These are phyloP conservation scores for Colletotrichum ledebouriae DNA, from an alignment of 2,329 filamentous ascomycete species.

Conservation along the genomic window DNA sequence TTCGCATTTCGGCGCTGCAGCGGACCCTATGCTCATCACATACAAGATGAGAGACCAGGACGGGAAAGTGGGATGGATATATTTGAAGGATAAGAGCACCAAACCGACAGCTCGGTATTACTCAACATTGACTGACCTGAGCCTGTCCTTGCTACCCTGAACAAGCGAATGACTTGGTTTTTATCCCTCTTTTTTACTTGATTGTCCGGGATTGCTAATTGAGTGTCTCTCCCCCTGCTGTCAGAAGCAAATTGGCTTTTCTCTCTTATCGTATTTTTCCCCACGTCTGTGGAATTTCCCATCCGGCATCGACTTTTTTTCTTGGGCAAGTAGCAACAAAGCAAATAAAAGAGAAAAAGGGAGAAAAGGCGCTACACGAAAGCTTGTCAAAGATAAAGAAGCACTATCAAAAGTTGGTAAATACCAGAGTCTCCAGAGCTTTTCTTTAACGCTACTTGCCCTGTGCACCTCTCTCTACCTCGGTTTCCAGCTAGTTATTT, in stretches of 20 bases:
- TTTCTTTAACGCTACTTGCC: slow-evolving; percentile 1
- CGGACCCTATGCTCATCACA: slow-evolving; percentile 28
- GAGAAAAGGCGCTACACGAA: not conserved
- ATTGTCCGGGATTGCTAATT: slow-evolving; percentile 23
- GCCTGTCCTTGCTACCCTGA: slow-evolving; percentile 20
- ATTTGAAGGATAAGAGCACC: slow-evolving; percentile 4
- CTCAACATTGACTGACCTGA: slow-evolving; percentile 9
- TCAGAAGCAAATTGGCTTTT: slow-evolving; percentile 27
- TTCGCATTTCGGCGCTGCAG: slow-evolving; percentile 2
- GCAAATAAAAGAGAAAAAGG: not conserved
- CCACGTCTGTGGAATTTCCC: not conserved
- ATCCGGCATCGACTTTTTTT: slow-evolving; percentile 7
- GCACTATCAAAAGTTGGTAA: slow-evolving; percentile 9
- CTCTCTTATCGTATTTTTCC: slow-evolving; percentile 12
- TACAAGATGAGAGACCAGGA: slow-evolving; percentile 30
- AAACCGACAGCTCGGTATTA: slow-evolving; percentile 29
- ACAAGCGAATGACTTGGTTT: slow-evolving; percentile 1
- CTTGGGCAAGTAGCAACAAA: slow-evolving; percentile 10
- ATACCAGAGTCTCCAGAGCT: slow-evolving; percentile 9
- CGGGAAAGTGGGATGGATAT: not conserved
- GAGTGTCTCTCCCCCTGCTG: slow-evolving; percentile 6
- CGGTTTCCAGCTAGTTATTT: not conserved
- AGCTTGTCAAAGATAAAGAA: slow-evolving; percentile 10
- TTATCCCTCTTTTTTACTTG: not conserved
- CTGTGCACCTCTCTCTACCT: not conserved